phyloP scores from a whole-genome alignment of 306 rosid genomes.

The Malus sylvestris region DNA sequence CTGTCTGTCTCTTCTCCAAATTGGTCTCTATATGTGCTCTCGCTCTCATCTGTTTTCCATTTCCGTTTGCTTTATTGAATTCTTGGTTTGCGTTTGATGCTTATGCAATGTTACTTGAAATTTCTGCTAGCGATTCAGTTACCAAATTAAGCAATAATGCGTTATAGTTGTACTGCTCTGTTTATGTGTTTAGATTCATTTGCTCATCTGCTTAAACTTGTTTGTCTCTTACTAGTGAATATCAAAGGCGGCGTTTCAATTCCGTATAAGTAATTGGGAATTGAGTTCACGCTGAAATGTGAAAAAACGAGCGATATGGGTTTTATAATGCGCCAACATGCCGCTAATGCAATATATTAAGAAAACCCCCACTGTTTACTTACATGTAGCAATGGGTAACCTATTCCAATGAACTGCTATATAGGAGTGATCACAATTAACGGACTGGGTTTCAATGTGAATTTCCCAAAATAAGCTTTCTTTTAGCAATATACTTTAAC shows the following conservation, averaged over 20 bases:
- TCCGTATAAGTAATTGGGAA: neutral
- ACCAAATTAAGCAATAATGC: neutral
- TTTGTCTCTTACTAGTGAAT: neutral
- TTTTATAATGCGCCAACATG: neutral
- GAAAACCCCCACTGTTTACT: neutral
- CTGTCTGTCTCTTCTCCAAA: neutral
- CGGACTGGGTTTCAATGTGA: neutral
- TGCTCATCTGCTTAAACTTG: neutral
- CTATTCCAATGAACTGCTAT: neutral
- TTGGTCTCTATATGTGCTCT: neutral
- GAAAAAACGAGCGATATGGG: neutral
- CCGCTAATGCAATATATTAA: neutral
- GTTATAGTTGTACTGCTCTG: neutral
- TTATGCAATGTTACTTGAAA: neutral
- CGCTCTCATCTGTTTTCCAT: neutral
- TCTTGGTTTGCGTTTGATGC: neutral
- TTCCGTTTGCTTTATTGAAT: neutral
- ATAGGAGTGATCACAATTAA: neutral
- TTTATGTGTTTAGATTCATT: neutral
- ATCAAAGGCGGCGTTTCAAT: neutral
- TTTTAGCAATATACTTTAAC: neutral
- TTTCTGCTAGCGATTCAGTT: neutral
- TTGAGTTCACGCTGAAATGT: neutral
- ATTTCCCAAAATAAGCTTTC: neutral
- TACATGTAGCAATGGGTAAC: neutral